Conservation (phyloP, 1,284 basidiomycete species). For the Paramarasmius palmivorus region DNA sequence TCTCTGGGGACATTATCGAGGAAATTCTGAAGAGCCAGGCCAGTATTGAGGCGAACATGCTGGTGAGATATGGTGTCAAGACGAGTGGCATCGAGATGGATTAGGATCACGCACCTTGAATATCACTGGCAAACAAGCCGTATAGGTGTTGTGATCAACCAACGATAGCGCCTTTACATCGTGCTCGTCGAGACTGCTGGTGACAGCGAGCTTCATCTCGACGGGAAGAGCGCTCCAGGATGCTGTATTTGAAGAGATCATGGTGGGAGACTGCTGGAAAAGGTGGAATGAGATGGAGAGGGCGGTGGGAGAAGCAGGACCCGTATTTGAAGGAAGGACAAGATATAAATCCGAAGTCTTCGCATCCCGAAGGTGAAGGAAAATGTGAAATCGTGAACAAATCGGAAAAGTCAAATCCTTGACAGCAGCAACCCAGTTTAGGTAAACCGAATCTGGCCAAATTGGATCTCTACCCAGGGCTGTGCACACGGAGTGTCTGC, state of each 20-base stretch:
- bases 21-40: constrained; percentile 50
- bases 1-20: constrained; percentile 53
- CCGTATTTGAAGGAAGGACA: background rate
- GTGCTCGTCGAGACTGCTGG: constrained; percentile 47
- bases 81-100: background rate
- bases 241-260: constrained; percentile 18
- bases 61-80: constrained; percentile 22
- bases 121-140: constrained; percentile 54
- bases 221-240: constrained; percentile 60
- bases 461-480: too few species aligned
- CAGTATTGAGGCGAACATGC: constrained; percentile 50
- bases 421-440: too few species aligned
- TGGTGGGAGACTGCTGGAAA: constrained; percentile 1
- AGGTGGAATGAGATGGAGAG: background rate
- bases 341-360: too few species aligned
- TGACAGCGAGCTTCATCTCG: constrained; percentile 64
- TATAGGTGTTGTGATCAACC: constrained; percentile 48
- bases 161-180: constrained; percentile 44
- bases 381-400: too few species aligned
- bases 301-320: background rate
- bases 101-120: constrained; percentile 48
- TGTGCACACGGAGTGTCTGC: too few species aligned
- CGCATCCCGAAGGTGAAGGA: too few species aligned
- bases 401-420: too few species aligned
- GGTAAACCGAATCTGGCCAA: too few species aligned